These are phyloP conservation scores for Hymenoscyphus linearis DNA, from an alignment of 2,329 filamentous ascomycete species.

Conservation along the genomic window DNA sequence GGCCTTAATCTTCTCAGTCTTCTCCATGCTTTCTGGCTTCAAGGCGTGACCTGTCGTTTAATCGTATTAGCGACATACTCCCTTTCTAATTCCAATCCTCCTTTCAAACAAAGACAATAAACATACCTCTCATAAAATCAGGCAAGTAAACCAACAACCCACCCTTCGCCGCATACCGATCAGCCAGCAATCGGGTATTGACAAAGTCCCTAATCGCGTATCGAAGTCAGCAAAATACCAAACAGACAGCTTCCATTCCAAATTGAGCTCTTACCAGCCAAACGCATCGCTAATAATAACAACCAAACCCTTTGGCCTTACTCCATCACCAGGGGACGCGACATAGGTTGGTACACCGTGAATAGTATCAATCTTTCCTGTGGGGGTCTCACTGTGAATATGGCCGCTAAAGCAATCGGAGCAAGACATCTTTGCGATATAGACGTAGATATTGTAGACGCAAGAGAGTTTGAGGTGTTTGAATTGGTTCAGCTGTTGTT, in stretches of 20 bases:
- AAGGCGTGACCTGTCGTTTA: slow-evolving; percentile 19
- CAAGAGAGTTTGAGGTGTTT: no score
- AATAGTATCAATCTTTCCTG: slow-evolving; percentile 37
- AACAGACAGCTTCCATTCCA: no score
- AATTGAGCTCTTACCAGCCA: no score
- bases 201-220: no score
- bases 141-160: slow-evolving; percentile 43
- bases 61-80: background rate
- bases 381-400: slow-evolving; percentile 35
- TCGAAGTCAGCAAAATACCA: no score
- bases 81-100: background rate
- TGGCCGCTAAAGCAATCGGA: slow-evolving; percentile 35
- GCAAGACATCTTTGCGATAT: slow-evolving; percentile 15
- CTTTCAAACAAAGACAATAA: background rate
- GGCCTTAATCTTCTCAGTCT: slow-evolving; percentile 20
- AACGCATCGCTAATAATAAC: slow-evolving; percentile 47
- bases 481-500: no score
- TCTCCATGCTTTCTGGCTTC: slow-evolving; percentile 6
- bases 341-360: slow-evolving; percentile 43
- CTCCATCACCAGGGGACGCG: slow-evolving; percentile 31
- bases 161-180: slow-evolving; percentile 42
- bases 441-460: no score
- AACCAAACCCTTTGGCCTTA: slow-evolving; percentile 38
- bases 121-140: slow-evolving; percentile 45
- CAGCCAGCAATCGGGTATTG: slow-evolving; percentile 44